Evolutionary conservation across 148 eudicot genomes (phyloP), one percentile per base, ranked within the genome.

Genomic region (Vaccinium myrtillus): DNA sequence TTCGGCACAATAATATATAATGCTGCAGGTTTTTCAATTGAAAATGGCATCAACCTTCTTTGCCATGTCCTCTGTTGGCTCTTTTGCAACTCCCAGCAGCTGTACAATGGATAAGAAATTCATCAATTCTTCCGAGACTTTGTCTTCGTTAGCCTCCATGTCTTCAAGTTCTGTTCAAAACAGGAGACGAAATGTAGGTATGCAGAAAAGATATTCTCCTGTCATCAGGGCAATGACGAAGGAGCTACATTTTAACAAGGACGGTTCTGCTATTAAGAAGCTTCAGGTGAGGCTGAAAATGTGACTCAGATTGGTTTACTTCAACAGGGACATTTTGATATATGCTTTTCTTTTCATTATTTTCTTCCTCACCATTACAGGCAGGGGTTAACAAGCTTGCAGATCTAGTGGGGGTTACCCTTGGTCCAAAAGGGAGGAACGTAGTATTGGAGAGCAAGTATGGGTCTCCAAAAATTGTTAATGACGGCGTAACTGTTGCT

Each of bases 371-470:
- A 2, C 14, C 71, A 81, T 8, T 67, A 77, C 87, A 92, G 94
- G 90, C 91, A 9, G 92, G 94, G 63, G 92, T 90, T 69, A 90
- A 92, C 80, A 92, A 92, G 88, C 91, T 92, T 85, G 94, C 94
- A 8, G 94, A 92, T 92, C 84, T 92, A 79, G 94, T 92, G 84
- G 94, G 94, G 77, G 92, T 92, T 79, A 92, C 94, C 80, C 92
- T 92, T 59, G 94, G 92, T 71, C 92, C 94, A 10, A 92, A 92
- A 83, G 94, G 94, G 71, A 92, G 94, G 84, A 92, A 92, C 85
- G 94, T 92, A 75, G 94, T 92, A 79, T 55, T 92, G 82, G 91
- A 90, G 87, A 90, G 92, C 88, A 92, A 92, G 84, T 90, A 90
- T 81, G 94, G 94, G 79, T 88, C 92, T 69, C 74, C 74, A 4